Base-by-base conservation (phyloP, 345 rosid species). In the Camelina hispida region DNA sequence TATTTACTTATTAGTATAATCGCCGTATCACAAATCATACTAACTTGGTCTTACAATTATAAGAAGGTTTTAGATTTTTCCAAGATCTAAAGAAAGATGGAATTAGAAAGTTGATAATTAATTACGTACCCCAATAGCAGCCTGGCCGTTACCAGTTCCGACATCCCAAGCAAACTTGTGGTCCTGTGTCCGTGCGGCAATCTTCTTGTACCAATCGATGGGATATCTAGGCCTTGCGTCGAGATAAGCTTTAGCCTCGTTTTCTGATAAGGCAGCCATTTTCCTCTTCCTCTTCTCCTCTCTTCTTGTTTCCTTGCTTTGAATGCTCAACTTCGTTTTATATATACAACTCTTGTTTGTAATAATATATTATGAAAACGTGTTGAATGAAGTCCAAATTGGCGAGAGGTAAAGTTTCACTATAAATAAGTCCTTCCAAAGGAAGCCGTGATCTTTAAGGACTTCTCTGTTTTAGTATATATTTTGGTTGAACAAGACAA, bases 181-280 rank as follows among this genome's bases (percentile, higher is more conserved):
- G 47, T n/a, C 30, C 0, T 18, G 67, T 48, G 81, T 77, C 56
- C 20, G 38, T 40, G 72, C 50, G 3, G 81, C 72, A 10, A 77
- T 71, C 56, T 58, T 65, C n/a, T 30, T 2, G n/a, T 48, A 77
- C 81, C 81, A 77, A 38, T 77, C 81, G 4, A 58, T 38, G 1
- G 81, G 81, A 42, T 77, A 77, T 13, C 30, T 57, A 0, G 81
- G 81, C 68, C 81, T 71, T 58, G 81, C 81, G n/a, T 71, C 67
- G 2, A 71, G 68, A 50, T 77, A 77, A 10, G 81, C 81, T 57
- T 30, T 30, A 32, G 72, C 81, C 1, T 77, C 76, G 58, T 71
- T 77, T 62, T 77, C 81, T 48, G 81, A 65, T 40, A 71, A 77
- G 34, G 72, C 42, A 3, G 76, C 77, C 81, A 77, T 77, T 48